Evolutionary conservation across 345 rosid species (phyloP), one percentile per base, ranked within the genome.

Genomic region (Linum usitatissimum): DNA sequence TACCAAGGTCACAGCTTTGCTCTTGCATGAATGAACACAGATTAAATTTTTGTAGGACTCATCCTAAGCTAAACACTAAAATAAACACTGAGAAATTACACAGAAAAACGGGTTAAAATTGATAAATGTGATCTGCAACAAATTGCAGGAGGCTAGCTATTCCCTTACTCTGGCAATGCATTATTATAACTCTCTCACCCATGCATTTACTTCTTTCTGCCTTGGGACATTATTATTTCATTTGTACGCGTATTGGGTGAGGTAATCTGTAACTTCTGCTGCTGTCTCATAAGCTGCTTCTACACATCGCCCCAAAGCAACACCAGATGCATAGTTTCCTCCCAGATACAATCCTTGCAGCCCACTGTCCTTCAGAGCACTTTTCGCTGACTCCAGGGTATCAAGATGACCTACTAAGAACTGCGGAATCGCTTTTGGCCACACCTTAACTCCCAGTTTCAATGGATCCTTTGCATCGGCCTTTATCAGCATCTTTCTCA

Each of bases 361-460:
- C 13, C 90, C 95, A 18, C 71, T 72, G 61, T 75, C 76, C 28
- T 30, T 72, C 42, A 89, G 74, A 23, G 84, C 83, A 58, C 74
- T 54, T 80, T 83, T 85, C 64, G 90, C 88, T 1, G 78, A 42
- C 62, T 85, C 90, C 20, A 89, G 80, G 66, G 78, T 65, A 69
- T 83, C 95, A 31, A 87, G 69, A 74, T 92, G 97, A 67, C 97
- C 99, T 17, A 87, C 78, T 75, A 84, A 72, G 71, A 93, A 93
- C 71, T 93, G 94, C 17, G 99, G 97, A 72, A 90, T 93, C 72
- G 99, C 96, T 78, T 81, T 89, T 34, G 90, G 94, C 96, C 97
- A 93, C 12, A 86, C 84, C 66, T 81, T 81, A 39, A 86, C 94
- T 31, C 97, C 96, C 36, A 87, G 70, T 40, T 59, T 72, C 38